These are phyloP conservation scores for Solanum microdontum DNA, from an alignment of 257 asterid genomes.

Conservation along the genomic window DNA sequence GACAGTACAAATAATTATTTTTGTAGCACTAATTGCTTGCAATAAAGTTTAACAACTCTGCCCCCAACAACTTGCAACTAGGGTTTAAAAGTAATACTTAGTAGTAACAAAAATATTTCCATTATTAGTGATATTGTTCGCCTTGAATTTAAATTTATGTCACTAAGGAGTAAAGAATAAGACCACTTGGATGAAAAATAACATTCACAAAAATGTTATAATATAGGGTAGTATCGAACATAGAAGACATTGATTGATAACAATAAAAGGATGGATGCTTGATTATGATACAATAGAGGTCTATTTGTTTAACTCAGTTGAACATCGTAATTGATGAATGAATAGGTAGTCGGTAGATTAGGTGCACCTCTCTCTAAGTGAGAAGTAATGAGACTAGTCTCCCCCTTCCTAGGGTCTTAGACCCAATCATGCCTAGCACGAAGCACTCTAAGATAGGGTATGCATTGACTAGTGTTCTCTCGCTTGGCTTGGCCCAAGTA, in stretches of 20 bases:
- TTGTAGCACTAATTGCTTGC: neutral
- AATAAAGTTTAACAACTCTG: neutral
- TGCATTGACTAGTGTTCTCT: neutral
- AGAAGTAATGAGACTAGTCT: neutral
- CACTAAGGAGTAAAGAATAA: too few relatives aligned
- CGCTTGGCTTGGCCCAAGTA: neutral
- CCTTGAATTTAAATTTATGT: neutral
- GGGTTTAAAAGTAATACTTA: neutral
- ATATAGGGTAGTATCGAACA: neutral
- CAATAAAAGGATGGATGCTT: neutral
- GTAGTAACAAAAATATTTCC: neutral
- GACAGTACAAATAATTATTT: neutral
- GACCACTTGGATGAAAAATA: too few relatives aligned
- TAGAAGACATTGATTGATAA: neutral
- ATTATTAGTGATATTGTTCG: neutral
- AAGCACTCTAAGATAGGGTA: neutral
- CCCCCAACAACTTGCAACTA: neutral
- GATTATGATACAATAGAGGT: neutral
- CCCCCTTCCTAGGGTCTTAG: too few relatives aligned
- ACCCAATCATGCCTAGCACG: neutral
- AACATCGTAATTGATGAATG: neutral
- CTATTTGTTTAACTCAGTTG: too few relatives aligned
- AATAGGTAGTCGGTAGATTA: too few relatives aligned
- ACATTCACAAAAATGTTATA: neutral
- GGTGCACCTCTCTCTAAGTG: neutral